phyloP scores from a whole-genome alignment of 1,284 basidiomycete species.

The Cutaneotrichosporon dermatis region DNA sequence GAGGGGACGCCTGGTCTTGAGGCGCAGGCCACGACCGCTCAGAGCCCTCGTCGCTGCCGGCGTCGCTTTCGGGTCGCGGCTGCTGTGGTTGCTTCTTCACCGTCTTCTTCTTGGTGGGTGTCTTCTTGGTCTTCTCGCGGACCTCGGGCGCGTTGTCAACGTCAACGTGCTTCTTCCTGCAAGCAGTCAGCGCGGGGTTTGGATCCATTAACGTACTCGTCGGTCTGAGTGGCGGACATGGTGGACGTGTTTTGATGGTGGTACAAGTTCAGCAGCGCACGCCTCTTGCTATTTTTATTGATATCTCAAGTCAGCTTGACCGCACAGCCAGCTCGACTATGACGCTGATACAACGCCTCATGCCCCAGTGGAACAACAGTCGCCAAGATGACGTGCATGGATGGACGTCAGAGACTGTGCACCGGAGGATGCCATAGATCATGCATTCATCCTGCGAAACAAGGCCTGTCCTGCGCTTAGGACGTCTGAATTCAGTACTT shows the following conservation, averaged over 20 bases:
- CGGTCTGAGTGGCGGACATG: constrained; percentile 1
- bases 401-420: neutral
- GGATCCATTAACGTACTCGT: neutral
- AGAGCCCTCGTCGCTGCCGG: neutral
- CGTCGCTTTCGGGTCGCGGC: neutral
- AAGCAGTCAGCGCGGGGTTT: neutral
- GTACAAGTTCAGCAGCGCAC: neutral
- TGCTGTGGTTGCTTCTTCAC: neutral
- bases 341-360: neutral
- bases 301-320: neutral
- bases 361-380: neutral
- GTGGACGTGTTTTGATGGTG: neutral
- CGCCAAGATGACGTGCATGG: neutral
- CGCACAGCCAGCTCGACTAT: neutral
- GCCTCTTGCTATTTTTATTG: neutral
- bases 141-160: neutral
- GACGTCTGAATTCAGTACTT: no score
- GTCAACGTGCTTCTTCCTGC: neutral
- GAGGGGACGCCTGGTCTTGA: neutral
- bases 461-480: no score
- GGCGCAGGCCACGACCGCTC: neutral
- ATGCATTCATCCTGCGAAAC: neutral
- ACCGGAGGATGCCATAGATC: no score
- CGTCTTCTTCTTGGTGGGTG: neutral
- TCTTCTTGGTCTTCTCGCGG: neutral